phyloP scores from a whole-genome alignment of 179 eudicot genomes.

The Drosera spatulata region DNA sequence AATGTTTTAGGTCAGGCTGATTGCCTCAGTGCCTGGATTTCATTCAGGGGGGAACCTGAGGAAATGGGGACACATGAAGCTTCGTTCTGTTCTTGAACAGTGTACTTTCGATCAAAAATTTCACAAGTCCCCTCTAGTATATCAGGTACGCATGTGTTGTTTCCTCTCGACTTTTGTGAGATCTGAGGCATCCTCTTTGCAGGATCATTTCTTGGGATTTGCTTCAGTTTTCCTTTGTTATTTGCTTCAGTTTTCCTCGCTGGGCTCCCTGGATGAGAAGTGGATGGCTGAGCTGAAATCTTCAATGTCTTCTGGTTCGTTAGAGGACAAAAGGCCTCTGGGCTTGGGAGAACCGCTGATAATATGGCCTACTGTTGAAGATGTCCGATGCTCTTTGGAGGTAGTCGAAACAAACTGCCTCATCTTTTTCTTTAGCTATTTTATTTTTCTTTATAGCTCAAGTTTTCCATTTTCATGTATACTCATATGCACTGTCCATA shows the following conservation, averaged over 20 bases:
- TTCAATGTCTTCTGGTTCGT: slow-evolving; percentile 80
- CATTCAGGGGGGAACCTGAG: slow-evolving; percentile 68
- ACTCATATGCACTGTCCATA: too few species aligned
- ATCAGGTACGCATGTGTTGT: slow-evolving; percentile 47
- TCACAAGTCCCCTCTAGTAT: slow-evolving; percentile 71
- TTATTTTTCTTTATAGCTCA: background rate
- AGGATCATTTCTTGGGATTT: too few species aligned
- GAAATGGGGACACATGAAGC: slow-evolving; percentile 97
- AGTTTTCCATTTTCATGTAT: too few species aligned
- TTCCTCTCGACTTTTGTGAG: background rate
- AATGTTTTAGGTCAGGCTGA: slow-evolving; percentile 61
- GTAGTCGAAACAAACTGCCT: slow-evolving; percentile 17
- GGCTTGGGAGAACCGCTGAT: slow-evolving; percentile 81
- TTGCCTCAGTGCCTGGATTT: slow-evolving; percentile 97
- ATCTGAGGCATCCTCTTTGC: too few species aligned
- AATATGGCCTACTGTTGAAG: slow-evolving; percentile 94
- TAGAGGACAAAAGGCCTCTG: slow-evolving; percentile 58
- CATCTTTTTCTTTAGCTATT: background rate
- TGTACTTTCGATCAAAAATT: slow-evolving; percentile 62
- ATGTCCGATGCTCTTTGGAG: slow-evolving; percentile 93
- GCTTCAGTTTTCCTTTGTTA: background rate
- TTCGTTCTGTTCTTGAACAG: slow-evolving; percentile 72
- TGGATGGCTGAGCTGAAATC: slow-evolving; percentile 91
- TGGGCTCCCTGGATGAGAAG: slow-evolving; percentile 97
- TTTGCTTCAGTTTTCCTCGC: slow-evolving; percentile 75